Evolutionary conservation across 768 basidiomycete genomes (phyloP), one percentile per base, ranked within the genome.

Genomic region (Hemileccinum rubropunctum): DNA sequence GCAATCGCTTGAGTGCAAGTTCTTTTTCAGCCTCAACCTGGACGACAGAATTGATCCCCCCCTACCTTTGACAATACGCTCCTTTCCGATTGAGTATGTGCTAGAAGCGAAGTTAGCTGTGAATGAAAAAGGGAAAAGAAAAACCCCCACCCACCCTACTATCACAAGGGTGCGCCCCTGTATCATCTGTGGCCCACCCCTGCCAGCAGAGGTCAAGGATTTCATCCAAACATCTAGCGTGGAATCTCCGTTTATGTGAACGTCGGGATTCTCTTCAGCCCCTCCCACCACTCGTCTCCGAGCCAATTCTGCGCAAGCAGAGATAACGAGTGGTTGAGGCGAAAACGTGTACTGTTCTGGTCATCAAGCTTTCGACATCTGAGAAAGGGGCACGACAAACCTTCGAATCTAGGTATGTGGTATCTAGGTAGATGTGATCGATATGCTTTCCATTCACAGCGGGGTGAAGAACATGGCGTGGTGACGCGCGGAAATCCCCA

Each of bases 41-140:
- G n/a, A 50, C 3, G 14, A 35, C 9, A 42, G 13, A 17, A 48
- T 18, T 2, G 36, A 6, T n/a, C 27, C 14, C 35, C 34, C 44
- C 58, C 28, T 49, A 91, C 92, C 93, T 80, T 98, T 97, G 35
- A 97, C 94, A 35, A 98, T 88, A 20, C 97, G 84, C 67, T 99
- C 97, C 67, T 99, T 99, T 35, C 97, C 97, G 42, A 98, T 92
- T 0, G 91, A 91, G 69, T 99, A 99, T 0, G 97, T 98, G 10
- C 93, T 92, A 52, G 35, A 47, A 39, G n/a, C 43, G 12, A 20
- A 20, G 23, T 55, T 23, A 58, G 45, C 12, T 15, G 18, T 18
- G n/a, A 35, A 27, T 40, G 33, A 17, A 21, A 36, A 9, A 8
- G 8, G 6, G 3, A 9, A 30, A 30, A 9, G 15, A n/a, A 10